Base-by-base conservation (phyloP, 108 stramenopile species). In the Aurantiochytrium sp. region DNA sequence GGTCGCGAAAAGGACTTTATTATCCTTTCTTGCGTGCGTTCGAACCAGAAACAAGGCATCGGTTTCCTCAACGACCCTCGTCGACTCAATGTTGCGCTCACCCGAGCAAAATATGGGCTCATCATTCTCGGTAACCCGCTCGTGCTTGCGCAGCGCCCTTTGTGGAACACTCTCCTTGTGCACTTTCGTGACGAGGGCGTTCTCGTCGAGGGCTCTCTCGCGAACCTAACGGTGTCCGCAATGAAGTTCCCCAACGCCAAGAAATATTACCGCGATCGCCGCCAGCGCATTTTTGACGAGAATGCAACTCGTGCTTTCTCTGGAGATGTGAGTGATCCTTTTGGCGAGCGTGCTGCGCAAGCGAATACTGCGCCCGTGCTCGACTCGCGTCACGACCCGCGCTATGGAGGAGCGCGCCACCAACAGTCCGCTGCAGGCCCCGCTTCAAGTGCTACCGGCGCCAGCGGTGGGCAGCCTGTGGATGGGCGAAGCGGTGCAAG, bases 1-100 rank as follows among this genome's bases (percentile, higher is more conserved):
- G 99, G 99, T 44, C 97, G 99, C 60, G 99, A 99, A 89, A 99
- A 99, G 93, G 99, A 99, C 88, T 97, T 95, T 88, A 98, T 98
- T 89, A 91, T 99, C 19, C 94, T 99, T 25, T 97, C 97, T 12
- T 99, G 99, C 91, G 99, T 99, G 45, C 97, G 99, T 87, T 98
- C 98, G 28, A 98, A 97, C 92, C 97, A 98, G 91, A 94, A 96
- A 64, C 97, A 98, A 88, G 98, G 98, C 14, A 98, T 99, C 89
- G 99, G 99, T 49, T 99, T 99, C 92, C 91, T 99, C 8, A 95
- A 95, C 35, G 99, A 99, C 91, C 99, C 99, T 35, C 96, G 99
- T 58, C 97, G 99, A 92, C 94, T 99, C 88, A 99, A 99, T 94
- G 99, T 99, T 14, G 98, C 99, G 53, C 94, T 99, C 57, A 99